Conservation (phyloP, 805 yeast species). For the Scheffersomyces ergatensis region DNA sequence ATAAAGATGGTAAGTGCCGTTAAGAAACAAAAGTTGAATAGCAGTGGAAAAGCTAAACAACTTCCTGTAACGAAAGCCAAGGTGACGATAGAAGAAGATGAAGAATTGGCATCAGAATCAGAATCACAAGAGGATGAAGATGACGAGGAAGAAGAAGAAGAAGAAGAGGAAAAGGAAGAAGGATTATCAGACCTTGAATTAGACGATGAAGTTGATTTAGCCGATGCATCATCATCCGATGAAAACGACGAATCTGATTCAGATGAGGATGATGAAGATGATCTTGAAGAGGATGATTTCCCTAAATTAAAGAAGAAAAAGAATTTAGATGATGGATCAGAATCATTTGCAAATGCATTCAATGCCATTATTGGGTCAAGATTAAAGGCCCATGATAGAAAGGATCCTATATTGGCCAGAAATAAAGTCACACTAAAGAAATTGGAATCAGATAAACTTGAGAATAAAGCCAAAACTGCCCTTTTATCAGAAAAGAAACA, state of each 20-base stretch:
- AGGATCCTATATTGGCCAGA: conserved; percentile 88
- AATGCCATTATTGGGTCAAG: conserved; percentile 80
- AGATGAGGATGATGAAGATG: conserved; percentile 10
- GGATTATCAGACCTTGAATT: conserved; percentile 12
- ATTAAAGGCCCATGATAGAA: conserved; percentile 83
- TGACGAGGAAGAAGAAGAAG: conserved; percentile 11
- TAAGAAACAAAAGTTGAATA: conserved; percentile 19
- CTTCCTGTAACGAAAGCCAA: not conserved
- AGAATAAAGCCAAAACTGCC: conserved; percentile 74
- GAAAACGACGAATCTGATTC: conserved; percentile 1
- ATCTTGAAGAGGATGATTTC: conserved; percentile 39
- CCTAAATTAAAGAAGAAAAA: conserved; percentile 52
- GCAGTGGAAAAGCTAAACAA: conserved; percentile 5
- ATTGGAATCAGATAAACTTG: conserved; percentile 77
- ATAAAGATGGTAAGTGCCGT: conserved; percentile 14
- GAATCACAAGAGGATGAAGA: conserved; percentile 13
- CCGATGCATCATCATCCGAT: conserved; percentile 13
- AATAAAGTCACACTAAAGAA: conserved; percentile 67
- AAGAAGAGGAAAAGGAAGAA: conserved; percentile 9
- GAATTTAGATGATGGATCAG: conserved; percentile 67
- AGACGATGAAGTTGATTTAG: conserved; percentile 25
- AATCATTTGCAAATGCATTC: conserved; percentile 77
- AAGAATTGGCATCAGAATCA: conserved; percentile 12
- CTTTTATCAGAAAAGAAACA: conserved; percentile 70
- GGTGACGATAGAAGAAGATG: conserved; percentile 1